These are phyloP conservation scores for Podaxis sp. DNA, from an alignment of 768 basidiomycete genomes.

Conservation along the genomic window DNA sequence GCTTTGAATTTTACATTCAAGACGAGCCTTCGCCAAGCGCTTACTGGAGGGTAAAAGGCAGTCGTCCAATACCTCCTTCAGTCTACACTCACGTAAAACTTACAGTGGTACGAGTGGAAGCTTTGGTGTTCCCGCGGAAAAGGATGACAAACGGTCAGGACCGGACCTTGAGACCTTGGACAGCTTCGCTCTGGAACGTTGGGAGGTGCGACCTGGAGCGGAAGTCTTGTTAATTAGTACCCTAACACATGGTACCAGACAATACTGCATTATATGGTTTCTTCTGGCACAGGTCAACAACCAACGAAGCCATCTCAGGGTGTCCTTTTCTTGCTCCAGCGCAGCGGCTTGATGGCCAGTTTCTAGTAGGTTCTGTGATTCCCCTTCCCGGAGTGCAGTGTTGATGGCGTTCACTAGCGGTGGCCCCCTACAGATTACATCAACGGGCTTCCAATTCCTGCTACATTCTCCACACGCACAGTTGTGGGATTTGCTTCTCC, in stretches of 20 bases:
- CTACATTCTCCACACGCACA: conserved; percentile 93
- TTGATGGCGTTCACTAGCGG: conserved; percentile 37
- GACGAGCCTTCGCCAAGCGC: conserved; percentile 73
- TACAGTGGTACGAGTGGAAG: conserved; percentile 71
- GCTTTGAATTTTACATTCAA: conserved; percentile 76
- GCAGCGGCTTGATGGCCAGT: conserved; percentile 83
- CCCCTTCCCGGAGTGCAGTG: conserved; percentile 3
- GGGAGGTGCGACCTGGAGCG: conserved; percentile 64
- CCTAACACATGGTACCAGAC: conserved; percentile 49
- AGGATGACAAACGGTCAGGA: conserved; percentile 57
- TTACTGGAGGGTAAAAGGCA: conserved; percentile 76
- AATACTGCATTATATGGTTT: conserved; percentile 98
- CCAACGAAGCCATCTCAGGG: conserved; percentile 77
- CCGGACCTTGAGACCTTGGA: conserved; percentile 65
- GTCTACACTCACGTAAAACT: conserved; percentile 10
- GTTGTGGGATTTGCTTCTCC: conserved; percentile 90
- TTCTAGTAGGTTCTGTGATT: conserved; percentile 47
- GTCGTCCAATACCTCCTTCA: background rate
- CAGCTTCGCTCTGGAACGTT: conserved; percentile 79
- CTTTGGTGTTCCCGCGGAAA: conserved; percentile 77
- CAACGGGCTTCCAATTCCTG: conserved; percentile 93
- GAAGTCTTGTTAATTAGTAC: background rate
- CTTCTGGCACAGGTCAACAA: conserved; percentile 77
- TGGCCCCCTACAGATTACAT: conserved; percentile 77
- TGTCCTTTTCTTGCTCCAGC: conserved; percentile 79